Conservation (phyloP, 2,329 filamentous ascomycete genomes). For the Sarocladiaceae sp. region DNA sequence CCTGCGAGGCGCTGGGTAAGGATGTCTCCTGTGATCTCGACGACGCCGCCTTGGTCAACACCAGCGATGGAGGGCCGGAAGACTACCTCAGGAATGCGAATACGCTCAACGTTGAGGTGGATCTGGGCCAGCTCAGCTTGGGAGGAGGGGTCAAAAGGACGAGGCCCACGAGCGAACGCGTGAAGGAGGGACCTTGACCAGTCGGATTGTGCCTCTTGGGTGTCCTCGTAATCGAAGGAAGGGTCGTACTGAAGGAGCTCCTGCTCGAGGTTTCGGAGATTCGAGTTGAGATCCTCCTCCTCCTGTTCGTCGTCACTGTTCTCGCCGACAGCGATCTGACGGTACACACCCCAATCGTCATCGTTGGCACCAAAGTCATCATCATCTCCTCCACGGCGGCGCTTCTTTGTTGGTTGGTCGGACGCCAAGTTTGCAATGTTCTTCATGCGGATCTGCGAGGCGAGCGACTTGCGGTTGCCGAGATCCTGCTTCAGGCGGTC, state of each 20-base stretch:
- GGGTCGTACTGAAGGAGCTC: conserved; percentile 84
- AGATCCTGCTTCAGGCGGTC: conserved; percentile 90
- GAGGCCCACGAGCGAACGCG: conserved; percentile 81
- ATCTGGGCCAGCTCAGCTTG: conserved; percentile 79
- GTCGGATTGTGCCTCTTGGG: conserved; percentile 84
- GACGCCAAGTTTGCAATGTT: conserved; percentile 92
- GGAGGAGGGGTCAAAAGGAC: conserved; percentile 74
- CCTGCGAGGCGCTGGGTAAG: conserved; percentile 70
- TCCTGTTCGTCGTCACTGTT: conserved; percentile 84
- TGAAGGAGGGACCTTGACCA: conserved; percentile 92
- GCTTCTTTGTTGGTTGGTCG: conserved; percentile 77
- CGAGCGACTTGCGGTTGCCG: conserved; percentile 92
- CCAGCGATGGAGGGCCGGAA: conserved; percentile 91
- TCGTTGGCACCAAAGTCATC: conserved; percentile 97
- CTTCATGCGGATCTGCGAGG: conserved; percentile 97
- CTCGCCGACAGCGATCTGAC: conserved; percentile 80
- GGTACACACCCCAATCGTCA: conserved; percentile 96
- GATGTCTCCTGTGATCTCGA: conserved; percentile 89
- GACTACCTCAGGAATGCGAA: conserved; percentile 86
- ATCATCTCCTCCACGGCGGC: conserved; percentile 81
- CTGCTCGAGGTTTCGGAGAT: conserved; percentile 70
- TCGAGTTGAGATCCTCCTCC: conserved; percentile 74
- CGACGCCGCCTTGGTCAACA: conserved; percentile 84
- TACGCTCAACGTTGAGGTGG: conserved; percentile 93
- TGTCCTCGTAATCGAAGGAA: conserved; percentile 85